Percentiles rank a stretch among this genome's conserved stretches.
Conservation (phyloP, 2,329 filamentous ascomycete species). For the Fusarium duplospermum region DNA sequence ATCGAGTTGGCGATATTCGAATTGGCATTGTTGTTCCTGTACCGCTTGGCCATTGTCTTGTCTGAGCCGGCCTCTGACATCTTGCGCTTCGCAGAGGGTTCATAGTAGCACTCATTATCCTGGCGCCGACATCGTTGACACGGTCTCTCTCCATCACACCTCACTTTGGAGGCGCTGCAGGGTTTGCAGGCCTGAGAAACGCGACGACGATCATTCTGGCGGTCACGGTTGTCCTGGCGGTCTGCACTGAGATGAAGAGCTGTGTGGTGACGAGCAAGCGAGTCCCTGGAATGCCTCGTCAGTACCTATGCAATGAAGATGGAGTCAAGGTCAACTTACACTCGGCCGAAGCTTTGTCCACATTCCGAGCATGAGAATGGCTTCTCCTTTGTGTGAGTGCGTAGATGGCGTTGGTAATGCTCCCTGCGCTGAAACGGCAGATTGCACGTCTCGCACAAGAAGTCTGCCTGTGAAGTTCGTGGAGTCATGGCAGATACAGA, state of each 20-base stretch:
- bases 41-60: neutral
- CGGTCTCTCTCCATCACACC: neutral
- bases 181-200: constrained; percentile 11
- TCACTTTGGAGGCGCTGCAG: neutral
- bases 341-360: constrained; percentile 11
- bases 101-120: constrained; percentile 5
- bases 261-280: constrained; percentile 10
- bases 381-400: constrained; percentile 13
- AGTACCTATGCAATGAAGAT: neutral
- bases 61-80: neutral
- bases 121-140: constrained; percentile 7
- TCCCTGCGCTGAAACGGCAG: constrained; percentile 9
- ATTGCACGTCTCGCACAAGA: constrained; percentile 10
- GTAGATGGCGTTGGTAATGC: constrained; percentile 2
- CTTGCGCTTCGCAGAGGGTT: constrained; percentile 9
- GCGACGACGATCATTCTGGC: neutral
- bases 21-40: neutral
- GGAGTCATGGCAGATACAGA: neutral
- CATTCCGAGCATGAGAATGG: constrained; percentile 11
- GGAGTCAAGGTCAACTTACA: neutral
- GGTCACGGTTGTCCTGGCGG: neutral
- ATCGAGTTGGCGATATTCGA: neutral
- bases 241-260: neutral
- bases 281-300: neutral
- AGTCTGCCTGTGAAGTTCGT: neutral